Conservation (phyloP, 2,329 filamentous ascomycete species). For the Cladosporium sp. region DNA sequence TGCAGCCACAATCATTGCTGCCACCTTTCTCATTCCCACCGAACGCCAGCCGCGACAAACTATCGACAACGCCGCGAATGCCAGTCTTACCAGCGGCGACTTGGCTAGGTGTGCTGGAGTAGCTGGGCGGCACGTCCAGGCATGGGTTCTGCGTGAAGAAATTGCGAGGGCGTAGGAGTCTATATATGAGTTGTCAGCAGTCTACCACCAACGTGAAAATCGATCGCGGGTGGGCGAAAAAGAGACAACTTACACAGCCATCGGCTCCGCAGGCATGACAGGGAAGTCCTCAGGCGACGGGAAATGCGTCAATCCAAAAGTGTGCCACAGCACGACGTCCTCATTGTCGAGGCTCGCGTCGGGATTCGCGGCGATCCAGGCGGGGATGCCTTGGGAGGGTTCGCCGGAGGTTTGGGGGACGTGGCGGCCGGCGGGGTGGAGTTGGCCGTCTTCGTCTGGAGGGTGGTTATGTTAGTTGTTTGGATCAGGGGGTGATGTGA, state of each 20-base stretch:
- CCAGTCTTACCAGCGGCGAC: slow-evolving; percentile 44
- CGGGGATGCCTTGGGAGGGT: slow-evolving; percentile 69
- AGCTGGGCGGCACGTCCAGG: slow-evolving; percentile 77
- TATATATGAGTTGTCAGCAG: neutral
- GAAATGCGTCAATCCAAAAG: slow-evolving; percentile 88
- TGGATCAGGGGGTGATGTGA: slow-evolving; percentile 14
- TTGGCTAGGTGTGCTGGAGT: slow-evolving; percentile 70
- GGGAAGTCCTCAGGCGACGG: slow-evolving; percentile 89
- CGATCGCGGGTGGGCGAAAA: too few relatives aligned
- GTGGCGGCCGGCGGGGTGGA: slow-evolving; percentile 83
- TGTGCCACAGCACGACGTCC: slow-evolving; percentile 90
- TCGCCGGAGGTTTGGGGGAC: slow-evolving; percentile 85
- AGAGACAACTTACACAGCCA: slow-evolving; percentile 22
- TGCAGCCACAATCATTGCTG: slow-evolving; percentile 26
- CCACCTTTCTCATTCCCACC: slow-evolving; percentile 40
- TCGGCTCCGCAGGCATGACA: slow-evolving; percentile 79
- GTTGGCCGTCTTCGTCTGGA: slow-evolving; percentile 73
- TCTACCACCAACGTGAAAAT: too few relatives aligned
- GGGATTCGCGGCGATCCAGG: slow-evolving; percentile 73
- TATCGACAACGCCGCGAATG: slow-evolving; percentile 49
- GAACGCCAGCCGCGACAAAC: slow-evolving; percentile 52
- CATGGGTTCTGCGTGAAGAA: slow-evolving; percentile 81
- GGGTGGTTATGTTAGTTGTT: neutral
- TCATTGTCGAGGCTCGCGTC: slow-evolving; percentile 71
- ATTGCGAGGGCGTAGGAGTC: slow-evolving; percentile 71